Evolutionary conservation across 2,329 filamentous ascomycete species (phyloP).

Genomic region (Hymenoscyphus scutula): DNA sequence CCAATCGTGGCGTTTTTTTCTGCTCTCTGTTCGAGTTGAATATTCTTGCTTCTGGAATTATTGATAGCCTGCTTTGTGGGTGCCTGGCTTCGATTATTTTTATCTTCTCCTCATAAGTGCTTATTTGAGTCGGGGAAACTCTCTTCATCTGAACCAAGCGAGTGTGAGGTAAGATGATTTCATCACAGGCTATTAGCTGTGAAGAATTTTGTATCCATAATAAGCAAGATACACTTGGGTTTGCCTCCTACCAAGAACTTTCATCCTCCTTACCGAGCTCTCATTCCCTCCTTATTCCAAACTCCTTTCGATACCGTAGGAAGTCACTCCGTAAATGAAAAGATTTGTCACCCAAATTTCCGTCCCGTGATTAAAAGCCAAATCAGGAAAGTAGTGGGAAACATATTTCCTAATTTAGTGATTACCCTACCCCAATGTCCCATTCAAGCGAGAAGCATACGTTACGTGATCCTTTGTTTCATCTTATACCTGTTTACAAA

Average conservation of each 20-base stretch:
- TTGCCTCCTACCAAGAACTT: neutral
- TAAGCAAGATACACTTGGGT: neutral
- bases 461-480: slow-evolving; percentile 2
- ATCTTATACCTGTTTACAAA: neutral
- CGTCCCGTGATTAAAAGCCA: neutral
- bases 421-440: neutral
- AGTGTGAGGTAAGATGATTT: neutral
- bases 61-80: neutral
- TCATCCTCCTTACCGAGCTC: neutral
- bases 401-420: neutral
- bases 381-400: neutral
- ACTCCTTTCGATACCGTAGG: neutral
- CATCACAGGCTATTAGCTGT: neutral
- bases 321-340: neutral
- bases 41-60: neutral
- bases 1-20: neutral
- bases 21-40: neutral
- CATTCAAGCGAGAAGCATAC: neutral
- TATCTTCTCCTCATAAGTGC: neutral
- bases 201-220: neutral
- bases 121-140: neutral
- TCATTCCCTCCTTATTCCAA: neutral
- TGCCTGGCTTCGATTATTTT: neutral
- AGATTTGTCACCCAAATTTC: neutral
- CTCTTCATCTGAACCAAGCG: neutral